Percentiles rank a stretch among this genome's conserved stretches.
These are phyloP conservation scores for Kregervanrija pseudodelftensis DNA, from an alignment of 805 yeast species.

Conservation along the genomic window DNA sequence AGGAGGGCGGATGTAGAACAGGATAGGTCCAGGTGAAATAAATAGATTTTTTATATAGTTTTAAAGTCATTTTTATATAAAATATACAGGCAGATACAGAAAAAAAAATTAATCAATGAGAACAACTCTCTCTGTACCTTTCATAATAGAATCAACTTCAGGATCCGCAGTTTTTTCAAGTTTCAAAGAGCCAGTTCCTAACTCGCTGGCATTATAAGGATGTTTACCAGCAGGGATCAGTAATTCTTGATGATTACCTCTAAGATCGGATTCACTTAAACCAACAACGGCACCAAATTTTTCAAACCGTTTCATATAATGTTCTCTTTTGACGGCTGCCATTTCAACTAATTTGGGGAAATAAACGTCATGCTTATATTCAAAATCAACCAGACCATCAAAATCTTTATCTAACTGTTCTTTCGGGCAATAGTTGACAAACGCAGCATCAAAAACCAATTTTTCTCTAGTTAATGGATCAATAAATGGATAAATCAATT, in stretches of 20 bases:
- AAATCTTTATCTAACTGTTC: slow-evolving; percentile 78
- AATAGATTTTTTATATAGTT: too few relatives aligned
- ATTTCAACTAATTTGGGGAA: slow-evolving; percentile 67
- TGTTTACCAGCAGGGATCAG: slow-evolving; percentile 27
- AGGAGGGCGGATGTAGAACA: too few relatives aligned
- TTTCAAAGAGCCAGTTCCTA: too few relatives aligned
- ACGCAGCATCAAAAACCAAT: slow-evolving; percentile 85
- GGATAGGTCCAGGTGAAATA: too few relatives aligned
- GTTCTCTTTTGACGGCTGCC: slow-evolving; percentile 50
- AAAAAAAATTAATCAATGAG: too few relatives aligned
- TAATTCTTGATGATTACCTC: slow-evolving; percentile 32
- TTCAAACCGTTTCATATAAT: slow-evolving; percentile 61
- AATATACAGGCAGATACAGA: too few relatives aligned
- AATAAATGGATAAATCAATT: slow-evolving; percentile 88
- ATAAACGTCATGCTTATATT: slow-evolving; percentile 70
- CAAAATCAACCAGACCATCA: slow-evolving; percentile 82
- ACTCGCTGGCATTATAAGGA: slow-evolving; percentile 13
- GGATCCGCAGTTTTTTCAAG: neutral
- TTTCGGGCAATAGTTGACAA: slow-evolving; percentile 70
- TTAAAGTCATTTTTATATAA: too few relatives aligned
- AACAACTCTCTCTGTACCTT: too few relatives aligned
- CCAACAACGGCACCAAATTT: slow-evolving; percentile 72
- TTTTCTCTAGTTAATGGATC: slow-evolving; percentile 94
- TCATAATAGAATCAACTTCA: neutral
- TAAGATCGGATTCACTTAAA: slow-evolving; percentile 72